Evolutionary conservation across 2,329 filamentous ascomycete species (phyloP).

Genomic region (Penicillium sp.): DNA sequence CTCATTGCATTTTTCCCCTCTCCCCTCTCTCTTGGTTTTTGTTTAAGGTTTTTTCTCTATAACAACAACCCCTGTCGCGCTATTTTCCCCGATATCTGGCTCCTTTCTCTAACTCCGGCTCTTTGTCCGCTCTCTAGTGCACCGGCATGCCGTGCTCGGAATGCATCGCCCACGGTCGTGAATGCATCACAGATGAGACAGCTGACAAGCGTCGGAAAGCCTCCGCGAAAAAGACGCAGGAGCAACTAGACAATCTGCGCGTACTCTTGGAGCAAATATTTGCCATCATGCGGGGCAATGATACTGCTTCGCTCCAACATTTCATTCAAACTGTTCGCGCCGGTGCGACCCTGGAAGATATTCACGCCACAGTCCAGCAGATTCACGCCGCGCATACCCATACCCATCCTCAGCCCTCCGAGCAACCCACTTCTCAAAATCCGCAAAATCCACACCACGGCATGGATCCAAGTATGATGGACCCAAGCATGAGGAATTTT

Average conservation of each 20-base stretch:
- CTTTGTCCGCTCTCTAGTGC: constrained; percentile 29
- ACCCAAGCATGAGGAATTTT: constrained; percentile 8
- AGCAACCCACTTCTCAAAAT: not conserved
- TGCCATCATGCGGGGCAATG: constrained; percentile 27
- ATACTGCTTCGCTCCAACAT: constrained; percentile 23
- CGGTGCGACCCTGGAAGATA: constrained; percentile 23
- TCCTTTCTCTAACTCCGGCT: constrained; percentile 13
- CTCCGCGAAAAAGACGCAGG: constrained; percentile 32
- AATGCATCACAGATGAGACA: constrained; percentile 39
- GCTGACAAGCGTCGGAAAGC: constrained; percentile 44
- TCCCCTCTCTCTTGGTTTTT: not conserved
- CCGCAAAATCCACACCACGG: not conserved
- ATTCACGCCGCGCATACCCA: not conserved
- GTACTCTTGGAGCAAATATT: constrained; percentile 35
- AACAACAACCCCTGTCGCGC: not conserved
- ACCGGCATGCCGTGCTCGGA: constrained; percentile 38
- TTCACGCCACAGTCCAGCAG: constrained; percentile 16
- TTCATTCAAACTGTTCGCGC: constrained; percentile 33
- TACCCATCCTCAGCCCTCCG: not conserved
- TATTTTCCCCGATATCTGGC: not conserved
- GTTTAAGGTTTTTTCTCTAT: not conserved
- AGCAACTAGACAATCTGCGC: constrained; percentile 34
- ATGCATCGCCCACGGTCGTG: constrained; percentile 37
- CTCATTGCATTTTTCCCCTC: not conserved
- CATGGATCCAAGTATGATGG: constrained; percentile 11